Conservation (phyloP, 2,329 filamentous ascomycete species). For the Fusarium tanahbumbuense region DNA sequence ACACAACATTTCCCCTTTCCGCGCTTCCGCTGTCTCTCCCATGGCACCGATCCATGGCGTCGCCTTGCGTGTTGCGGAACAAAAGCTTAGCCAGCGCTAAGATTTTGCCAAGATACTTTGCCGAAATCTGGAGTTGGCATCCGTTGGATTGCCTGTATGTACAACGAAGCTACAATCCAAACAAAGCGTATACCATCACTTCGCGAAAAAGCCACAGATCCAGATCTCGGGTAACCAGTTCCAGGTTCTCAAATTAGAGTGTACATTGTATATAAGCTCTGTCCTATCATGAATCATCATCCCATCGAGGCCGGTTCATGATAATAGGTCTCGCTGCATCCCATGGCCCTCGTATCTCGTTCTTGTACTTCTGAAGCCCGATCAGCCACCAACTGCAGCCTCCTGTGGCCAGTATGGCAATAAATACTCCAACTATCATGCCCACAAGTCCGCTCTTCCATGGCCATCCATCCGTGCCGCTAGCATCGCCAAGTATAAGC, state of each 20-base stretch:
- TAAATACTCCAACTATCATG: slow-evolving; percentile 78
- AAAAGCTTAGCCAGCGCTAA: slow-evolving; percentile 18
- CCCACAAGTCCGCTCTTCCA: slow-evolving; percentile 74
- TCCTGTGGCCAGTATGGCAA: slow-evolving; percentile 84
- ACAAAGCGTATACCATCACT: background rate
- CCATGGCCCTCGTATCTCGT: slow-evolving; percentile 98
- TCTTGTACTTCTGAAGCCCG: slow-evolving; percentile 97
- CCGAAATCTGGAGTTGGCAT: background rate
- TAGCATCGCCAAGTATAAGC: slow-evolving; percentile 63
- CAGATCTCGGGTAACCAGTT: background rate
- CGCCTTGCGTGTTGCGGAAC: background rate
- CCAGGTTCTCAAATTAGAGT: background rate
- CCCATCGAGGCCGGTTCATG: slow-evolving; percentile 71
- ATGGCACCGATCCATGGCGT: background rate
- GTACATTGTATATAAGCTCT: background rate
- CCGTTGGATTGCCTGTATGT: background rate
- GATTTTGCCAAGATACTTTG: slow-evolving; percentile 2
- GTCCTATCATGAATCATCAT: slow-evolving; percentile 46
- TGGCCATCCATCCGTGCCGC: slow-evolving; percentile 55
- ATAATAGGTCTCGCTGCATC: slow-evolving; percentile 93
- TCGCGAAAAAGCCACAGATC: background rate
- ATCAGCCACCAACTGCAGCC: slow-evolving; percentile 99
- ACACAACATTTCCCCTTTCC: background rate
- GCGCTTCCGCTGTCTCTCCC: background rate
- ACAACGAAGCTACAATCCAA: background rate